Percentiles rank a stretch among this genome's conserved stretches.
Conservation (phyloP, 225 moss, liverwort and hornwort species). For the Pleurozium schreberi region DNA sequence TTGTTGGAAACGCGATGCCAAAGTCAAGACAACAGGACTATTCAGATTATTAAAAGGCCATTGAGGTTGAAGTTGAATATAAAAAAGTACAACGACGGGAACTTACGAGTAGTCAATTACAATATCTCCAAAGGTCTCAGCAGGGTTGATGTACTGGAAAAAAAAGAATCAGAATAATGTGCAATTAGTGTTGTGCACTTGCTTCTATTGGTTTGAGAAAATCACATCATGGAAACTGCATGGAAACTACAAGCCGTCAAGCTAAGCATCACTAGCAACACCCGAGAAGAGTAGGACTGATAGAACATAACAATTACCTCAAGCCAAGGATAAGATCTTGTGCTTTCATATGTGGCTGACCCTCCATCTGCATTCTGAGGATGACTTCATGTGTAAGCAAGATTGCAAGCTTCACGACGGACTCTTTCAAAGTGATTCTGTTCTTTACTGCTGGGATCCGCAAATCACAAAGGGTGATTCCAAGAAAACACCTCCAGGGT, state of each 20-base stretch:
- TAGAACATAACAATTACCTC: slow-evolving; percentile 32
- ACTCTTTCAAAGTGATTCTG: background rate
- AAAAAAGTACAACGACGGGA: background rate
- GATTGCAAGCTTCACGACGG: background rate
- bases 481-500: background rate
- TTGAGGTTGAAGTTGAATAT: background rate
- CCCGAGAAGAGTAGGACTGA: background rate
- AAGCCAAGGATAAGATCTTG: slow-evolving; percentile 90
- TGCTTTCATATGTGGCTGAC: slow-evolving; percentile 70
- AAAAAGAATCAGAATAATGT: background rate
- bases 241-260: background rate
- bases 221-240: background rate
- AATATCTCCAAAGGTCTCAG: slow-evolving; percentile 93
- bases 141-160: slow-evolving; percentile 82
- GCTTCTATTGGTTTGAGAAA: background rate
- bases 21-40: background rate
- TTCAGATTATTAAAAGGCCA: background rate
- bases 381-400: background rate
- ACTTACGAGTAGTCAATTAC: slow-evolving; percentile 96
- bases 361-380: slow-evolving; percentile 79
- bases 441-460: background rate
- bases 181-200: background rate
- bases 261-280: background rate
- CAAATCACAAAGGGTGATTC: background rate
- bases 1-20: background rate